Evolutionary conservation across 1,139 yeast species (phyloP).

Genomic region (Taphrina pruni): DNA sequence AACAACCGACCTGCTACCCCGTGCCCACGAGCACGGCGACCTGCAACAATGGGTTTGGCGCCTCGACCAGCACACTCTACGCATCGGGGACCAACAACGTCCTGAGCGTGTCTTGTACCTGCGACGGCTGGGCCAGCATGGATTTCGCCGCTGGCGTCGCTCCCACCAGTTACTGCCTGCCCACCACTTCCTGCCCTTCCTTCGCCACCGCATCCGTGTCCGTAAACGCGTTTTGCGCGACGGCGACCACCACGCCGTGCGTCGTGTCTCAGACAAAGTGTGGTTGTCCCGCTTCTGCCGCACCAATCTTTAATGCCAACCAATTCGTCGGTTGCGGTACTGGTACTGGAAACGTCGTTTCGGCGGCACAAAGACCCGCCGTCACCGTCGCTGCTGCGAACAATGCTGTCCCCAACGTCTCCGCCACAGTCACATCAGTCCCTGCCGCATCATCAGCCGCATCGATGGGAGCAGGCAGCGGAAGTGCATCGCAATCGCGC

Average conservation of each 20-base stretch:
- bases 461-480: not conserved
- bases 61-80: constrained; percentile 7
- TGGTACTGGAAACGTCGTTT: not conserved
- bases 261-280: constrained; percentile 2
- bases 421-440: not conserved
- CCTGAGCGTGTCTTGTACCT: constrained; percentile 3
- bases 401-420: not conserved
- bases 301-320: not conserved
- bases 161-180: constrained; percentile 9
- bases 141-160: constrained; percentile 14
- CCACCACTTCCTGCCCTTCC: constrained; percentile 9
- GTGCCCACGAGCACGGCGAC: constrained; percentile 3
- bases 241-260: constrained; percentile 1
- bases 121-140: constrained; percentile 15
- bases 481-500: not conserved
- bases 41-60: constrained; percentile 11
- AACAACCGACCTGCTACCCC: constrained; percentile 12
- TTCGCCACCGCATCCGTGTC: constrained; percentile 10
- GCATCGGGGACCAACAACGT: not conserved
- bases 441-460: not conserved
- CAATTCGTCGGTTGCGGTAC: not conserved
- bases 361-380: not conserved
- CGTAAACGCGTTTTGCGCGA: not conserved
- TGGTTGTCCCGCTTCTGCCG: not conserved
- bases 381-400: not conserved